Percentiles rank a stretch among this genome's conserved stretches.
Conservation (phyloP, 2,329 filamentous ascomycete genomes). For the Aspergillus pseudoglaucus region DNA sequence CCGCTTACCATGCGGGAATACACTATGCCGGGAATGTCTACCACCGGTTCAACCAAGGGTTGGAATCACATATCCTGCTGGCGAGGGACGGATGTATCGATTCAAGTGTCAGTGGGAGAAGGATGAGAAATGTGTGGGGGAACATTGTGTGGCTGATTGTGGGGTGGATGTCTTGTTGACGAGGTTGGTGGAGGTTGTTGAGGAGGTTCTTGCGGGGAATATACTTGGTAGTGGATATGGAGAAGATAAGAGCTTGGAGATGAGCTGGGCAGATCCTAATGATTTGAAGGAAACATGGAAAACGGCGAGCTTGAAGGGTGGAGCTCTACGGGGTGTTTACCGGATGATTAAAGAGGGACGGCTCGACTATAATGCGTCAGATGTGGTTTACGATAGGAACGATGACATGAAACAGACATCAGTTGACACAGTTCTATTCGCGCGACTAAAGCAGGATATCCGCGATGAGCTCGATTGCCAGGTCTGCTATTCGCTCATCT, state of each 20-base stretch:
- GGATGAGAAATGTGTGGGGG: slow-evolving; percentile 48
- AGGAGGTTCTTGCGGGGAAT: slow-evolving; percentile 21
- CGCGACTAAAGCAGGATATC: slow-evolving; percentile 54
- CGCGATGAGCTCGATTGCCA: slow-evolving; percentile 77
- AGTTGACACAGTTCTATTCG: slow-evolving; percentile 30
- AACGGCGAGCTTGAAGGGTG: slow-evolving; percentile 7
- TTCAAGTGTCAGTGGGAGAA: slow-evolving; percentile 61
- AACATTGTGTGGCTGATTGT: slow-evolving; percentile 74
- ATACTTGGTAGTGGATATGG: slow-evolving; percentile 1
- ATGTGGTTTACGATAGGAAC: slow-evolving; percentile 45
- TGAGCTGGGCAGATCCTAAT: slow-evolving; percentile 18
- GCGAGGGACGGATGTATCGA: slow-evolving; percentile 58
- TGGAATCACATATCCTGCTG: slow-evolving; percentile 71
- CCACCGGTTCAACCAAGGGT: slow-evolving; percentile 58
- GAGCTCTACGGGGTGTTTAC: slow-evolving; percentile 58
- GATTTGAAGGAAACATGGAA: slow-evolving; percentile 3
- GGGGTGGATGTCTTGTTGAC: slow-evolving; percentile 67
- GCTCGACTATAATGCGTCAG: slow-evolving; percentile 48
- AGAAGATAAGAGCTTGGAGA: slow-evolving; percentile 28
- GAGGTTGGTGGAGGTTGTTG: slow-evolving; percentile 61
- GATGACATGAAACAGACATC: slow-evolving; percentile 11
- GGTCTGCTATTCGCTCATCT: slow-evolving; percentile 74
- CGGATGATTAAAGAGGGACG: slow-evolving; percentile 56
- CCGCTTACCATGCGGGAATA: slow-evolving; percentile 74
- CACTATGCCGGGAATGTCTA: slow-evolving; percentile 68